Conservation (phyloP, 352 stramenopile species). For the Phytophthora palmivora region DNA sequence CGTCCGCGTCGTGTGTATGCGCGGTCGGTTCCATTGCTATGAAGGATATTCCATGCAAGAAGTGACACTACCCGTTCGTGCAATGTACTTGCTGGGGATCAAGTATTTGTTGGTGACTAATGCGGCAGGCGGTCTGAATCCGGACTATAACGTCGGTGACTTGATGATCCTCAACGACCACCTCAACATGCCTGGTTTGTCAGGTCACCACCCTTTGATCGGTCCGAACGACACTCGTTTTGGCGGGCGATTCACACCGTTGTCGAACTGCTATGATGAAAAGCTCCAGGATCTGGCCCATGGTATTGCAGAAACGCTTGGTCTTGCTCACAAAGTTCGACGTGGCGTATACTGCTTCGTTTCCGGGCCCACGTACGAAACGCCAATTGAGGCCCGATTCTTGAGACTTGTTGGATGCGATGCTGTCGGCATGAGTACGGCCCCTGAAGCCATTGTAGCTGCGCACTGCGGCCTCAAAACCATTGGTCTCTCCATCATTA, state of each 20-base stretch:
- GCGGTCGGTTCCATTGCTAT: conserved; percentile 96
- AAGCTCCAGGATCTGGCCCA: conserved; percentile 82
- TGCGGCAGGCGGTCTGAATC: conserved; percentile 94
- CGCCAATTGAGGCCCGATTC: conserved; percentile 91
- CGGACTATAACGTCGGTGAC: conserved; percentile 93
- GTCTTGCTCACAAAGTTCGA: conserved; percentile 80
- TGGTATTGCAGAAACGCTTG: conserved; percentile 74
- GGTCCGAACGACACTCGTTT: conserved; percentile 95
- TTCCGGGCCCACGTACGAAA: conserved; percentile 96
- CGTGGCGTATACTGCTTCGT: conserved; percentile 95
- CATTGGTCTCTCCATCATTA: conserved; percentile 95
- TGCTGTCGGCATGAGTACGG: conserved; percentile 95
- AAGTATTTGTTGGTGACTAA: conserved; percentile 97
- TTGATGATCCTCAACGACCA: conserved; percentile 96
- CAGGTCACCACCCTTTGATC: conserved; percentile 92
- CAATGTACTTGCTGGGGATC: conserved; percentile 95
- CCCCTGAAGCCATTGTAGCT: conserved; percentile 95
- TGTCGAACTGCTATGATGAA: conserved; percentile 92
- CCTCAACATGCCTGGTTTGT: conserved; percentile 93
- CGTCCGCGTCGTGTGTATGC: conserved; percentile 91
- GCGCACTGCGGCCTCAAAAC: conserved; percentile 94
- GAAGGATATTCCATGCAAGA: conserved; percentile 93
- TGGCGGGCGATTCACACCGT: conserved; percentile 92
- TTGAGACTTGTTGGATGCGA: conserved; percentile 91
- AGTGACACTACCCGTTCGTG: conserved; percentile 93